phyloP scores from a whole-genome alignment of 352 stramenopile species.

The Pythium scleroteichum region DNA sequence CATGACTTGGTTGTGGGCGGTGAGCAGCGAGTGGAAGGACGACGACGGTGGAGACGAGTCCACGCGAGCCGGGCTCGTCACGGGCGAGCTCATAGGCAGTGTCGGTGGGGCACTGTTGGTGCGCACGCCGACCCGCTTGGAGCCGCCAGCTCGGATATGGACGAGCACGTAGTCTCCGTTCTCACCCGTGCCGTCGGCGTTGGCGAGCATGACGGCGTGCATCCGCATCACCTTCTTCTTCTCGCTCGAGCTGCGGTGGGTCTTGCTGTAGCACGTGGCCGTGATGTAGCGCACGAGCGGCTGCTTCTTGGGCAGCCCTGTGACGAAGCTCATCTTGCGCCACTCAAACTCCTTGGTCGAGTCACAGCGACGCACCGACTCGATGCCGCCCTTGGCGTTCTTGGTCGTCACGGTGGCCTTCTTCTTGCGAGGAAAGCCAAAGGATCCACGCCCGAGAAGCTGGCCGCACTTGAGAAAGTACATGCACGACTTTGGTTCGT shows the following conservation, averaged over 20 bases:
- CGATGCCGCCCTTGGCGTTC: slow-evolving; percentile 33
- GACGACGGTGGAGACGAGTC: slow-evolving; percentile 6
- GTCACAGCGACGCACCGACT: slow-evolving; percentile 22
- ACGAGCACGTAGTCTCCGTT: slow-evolving; percentile 65
- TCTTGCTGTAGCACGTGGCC: slow-evolving; percentile 71
- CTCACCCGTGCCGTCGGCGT: slow-evolving; percentile 44
- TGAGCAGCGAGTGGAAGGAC: slow-evolving; percentile 24
- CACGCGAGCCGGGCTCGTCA: slow-evolving; percentile 10
- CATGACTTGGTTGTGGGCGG: slow-evolving; percentile 20
- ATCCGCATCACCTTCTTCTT: slow-evolving; percentile 85
- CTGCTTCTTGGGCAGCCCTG: slow-evolving; percentile 73
- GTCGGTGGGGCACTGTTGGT: slow-evolving; percentile 27
- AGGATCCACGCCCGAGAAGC: slow-evolving; percentile 66
- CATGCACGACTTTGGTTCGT: slow-evolving; percentile 69
- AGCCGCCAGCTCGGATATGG: slow-evolving; percentile 69
- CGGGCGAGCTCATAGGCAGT: slow-evolving; percentile 16
- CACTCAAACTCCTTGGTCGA: slow-evolving; percentile 75
- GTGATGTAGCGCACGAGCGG: slow-evolving; percentile 77
- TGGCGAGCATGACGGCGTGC: slow-evolving; percentile 76
- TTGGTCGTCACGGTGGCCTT: slow-evolving; percentile 34
- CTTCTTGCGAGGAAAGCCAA: slow-evolving; percentile 70
- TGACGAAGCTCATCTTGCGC: slow-evolving; percentile 85
- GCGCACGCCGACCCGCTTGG: slow-evolving; percentile 68
- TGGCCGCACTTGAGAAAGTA: slow-evolving; percentile 71
- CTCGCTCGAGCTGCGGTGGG: slow-evolving; percentile 49